Conservation (phyloP, 2,329 filamentous ascomycete species). For the Penicillium vulpinum region DNA sequence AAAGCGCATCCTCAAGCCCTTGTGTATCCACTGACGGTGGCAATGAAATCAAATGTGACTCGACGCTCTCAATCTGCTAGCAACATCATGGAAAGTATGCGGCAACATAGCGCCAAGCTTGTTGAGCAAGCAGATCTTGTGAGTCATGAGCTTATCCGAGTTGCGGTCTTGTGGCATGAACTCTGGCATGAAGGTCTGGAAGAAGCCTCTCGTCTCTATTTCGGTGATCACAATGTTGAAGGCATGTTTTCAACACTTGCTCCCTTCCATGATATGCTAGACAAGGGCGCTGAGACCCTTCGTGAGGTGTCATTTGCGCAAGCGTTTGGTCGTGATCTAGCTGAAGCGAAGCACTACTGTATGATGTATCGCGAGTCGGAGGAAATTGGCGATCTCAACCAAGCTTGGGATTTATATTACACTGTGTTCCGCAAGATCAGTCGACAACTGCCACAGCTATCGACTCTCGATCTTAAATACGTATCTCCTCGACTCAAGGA, state of each 20-base stretch:
- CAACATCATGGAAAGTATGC: conserved; percentile 97
- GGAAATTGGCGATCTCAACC: conserved; percentile 91
- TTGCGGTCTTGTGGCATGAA: conserved; percentile 97
- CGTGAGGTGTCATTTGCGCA: conserved; percentile 97
- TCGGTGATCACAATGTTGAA: conserved; percentile 94
- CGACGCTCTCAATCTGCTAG: conserved; percentile 83
- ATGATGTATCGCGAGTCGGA: conserved; percentile 84
- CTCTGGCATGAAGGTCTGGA: conserved; percentile 98
- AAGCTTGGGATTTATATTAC: conserved; percentile 99
- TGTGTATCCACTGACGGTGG: conserved; percentile 94
- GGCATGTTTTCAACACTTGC: conserved; percentile 93
- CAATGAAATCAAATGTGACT: conserved; percentile 91
- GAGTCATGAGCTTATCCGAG: conserved; percentile 93
- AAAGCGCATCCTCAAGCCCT: conserved; percentile 92
- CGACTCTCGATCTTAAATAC: conserved; percentile 89
- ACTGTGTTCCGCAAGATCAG: conserved; percentile 96
- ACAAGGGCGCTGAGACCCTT: conserved; percentile 87
- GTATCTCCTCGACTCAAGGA: conserved; percentile 91
- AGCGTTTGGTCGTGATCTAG: conserved; percentile 91
- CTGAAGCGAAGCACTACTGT: conserved; percentile 95
- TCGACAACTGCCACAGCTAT: conserved; percentile 88
- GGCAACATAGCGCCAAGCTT: conserved; percentile 85
- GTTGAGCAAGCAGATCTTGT: conserved; percentile 95
- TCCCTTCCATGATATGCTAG: conserved; percentile 87
- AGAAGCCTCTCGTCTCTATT: conserved; percentile 94